These are phyloP conservation scores for Thermothelomyces thermophilus DNA, from an alignment of 2,329 filamentous ascomycete genomes.

Conservation along the genomic window DNA sequence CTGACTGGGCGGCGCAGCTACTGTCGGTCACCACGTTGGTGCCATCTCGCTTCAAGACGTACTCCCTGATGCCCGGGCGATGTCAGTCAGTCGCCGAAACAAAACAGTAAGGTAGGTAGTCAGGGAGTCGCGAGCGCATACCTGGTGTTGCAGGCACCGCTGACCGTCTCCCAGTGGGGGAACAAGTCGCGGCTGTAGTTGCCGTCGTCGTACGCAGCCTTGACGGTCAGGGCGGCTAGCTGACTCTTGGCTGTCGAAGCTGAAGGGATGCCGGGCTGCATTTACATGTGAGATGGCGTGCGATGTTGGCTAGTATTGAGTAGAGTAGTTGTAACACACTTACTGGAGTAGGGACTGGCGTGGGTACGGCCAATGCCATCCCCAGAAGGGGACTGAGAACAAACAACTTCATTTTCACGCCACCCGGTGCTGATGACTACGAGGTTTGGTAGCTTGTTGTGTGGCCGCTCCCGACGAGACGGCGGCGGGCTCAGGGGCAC, in stretches of 20 bases:
- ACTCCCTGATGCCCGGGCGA: conserved; percentile 45
- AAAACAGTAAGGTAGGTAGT: neutral
- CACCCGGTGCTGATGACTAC: neutral
- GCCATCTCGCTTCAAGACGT: conserved; percentile 68
- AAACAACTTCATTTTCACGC: conserved; percentile 21
- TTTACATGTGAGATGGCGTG: neutral
- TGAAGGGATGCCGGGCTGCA: conserved; percentile 56
- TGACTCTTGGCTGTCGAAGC: conserved; percentile 49
- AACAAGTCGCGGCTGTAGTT: conserved; percentile 62
- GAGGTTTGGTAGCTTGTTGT: neutral
- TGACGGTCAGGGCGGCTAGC: conserved; percentile 53
- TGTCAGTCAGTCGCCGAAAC: neutral
- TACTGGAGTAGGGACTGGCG: conserved; percentile 27
- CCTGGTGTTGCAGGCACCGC: conserved; percentile 63
- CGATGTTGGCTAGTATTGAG: neutral
- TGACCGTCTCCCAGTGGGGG: conserved; percentile 62
- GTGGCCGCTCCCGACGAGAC: no score
- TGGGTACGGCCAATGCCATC: conserved; percentile 18
- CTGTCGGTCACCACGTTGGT: conserved; percentile 51
- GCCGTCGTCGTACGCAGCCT: conserved; percentile 44
- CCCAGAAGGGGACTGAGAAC: conserved; percentile 18
- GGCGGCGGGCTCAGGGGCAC: no score
- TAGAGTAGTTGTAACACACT: neutral
- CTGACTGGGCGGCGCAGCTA: conserved; percentile 57
- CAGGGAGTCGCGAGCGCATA: conserved; percentile 22